These are phyloP conservation scores for Diaporthe citrichinensis DNA, from an alignment of 2,329 filamentous ascomycete species.

Conservation along the genomic window DNA sequence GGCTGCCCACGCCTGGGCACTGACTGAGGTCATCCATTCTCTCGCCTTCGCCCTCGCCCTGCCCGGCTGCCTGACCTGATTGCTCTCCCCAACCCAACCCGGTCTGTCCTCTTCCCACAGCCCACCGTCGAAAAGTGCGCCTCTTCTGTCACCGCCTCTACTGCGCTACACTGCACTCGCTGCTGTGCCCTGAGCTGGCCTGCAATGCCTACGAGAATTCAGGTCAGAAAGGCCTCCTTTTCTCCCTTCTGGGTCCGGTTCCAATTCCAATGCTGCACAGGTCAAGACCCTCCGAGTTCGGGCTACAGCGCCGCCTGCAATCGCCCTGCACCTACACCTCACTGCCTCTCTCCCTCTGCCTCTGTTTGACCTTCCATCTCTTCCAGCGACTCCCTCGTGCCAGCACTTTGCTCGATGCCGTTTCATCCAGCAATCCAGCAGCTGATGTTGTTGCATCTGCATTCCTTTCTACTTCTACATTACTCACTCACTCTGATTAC, in stretches of 20 bases:
- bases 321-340: background rate
- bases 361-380: background rate
- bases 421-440: background rate
- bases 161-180: conserved; percentile 3
- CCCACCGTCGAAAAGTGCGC: background rate
- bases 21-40: conserved; percentile 1
- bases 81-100: background rate
- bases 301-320: conserved; percentile 21
- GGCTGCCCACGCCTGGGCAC: conserved; percentile 23
- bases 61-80: background rate
- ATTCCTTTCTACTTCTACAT: background rate
- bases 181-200: background rate
- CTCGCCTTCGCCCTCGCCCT: background rate
- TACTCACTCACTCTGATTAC: background rate
- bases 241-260: background rate
- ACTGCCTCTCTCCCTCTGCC: background rate
- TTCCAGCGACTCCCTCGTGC: background rate
- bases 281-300: conserved; percentile 13
- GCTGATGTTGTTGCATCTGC: background rate
- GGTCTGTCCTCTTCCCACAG: background rate
- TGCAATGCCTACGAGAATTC: conserved; percentile 10
- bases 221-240: conserved; percentile 3
- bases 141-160: background rate
- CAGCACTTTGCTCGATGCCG: background rate
- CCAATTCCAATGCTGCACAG: background rate